A percentile compares a stretch with the other conserved stretches of the same genome.
phyloP scores from a whole-genome alignment of 495 filamentous ascomycete species.

The Penicillium macrosclerotiorum region DNA sequence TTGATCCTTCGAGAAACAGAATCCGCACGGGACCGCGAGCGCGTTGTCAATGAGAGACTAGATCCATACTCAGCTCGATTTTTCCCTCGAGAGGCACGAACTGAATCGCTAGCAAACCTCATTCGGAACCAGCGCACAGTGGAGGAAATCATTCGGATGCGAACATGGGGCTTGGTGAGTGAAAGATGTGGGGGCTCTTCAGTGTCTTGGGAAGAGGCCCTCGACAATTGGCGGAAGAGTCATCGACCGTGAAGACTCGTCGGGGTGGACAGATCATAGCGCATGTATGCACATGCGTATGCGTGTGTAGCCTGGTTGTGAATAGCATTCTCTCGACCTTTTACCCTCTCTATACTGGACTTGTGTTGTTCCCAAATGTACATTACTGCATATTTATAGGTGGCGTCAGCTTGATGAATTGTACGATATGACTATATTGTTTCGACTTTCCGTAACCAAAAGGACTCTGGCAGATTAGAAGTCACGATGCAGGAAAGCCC shows the following conservation, averaged over 20 bases:
- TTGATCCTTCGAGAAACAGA: constrained; percentile 66
- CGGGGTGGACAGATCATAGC: not conserved
- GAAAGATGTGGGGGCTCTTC: constrained; percentile 69
- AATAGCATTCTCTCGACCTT: constrained; percentile 1
- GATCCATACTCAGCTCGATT: constrained; percentile 90
- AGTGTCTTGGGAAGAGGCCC: constrained; percentile 59
- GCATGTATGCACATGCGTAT: not conserved
- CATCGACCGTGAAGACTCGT: constrained; percentile 17
- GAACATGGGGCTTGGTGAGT: constrained; percentile 79
- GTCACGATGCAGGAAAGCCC: no score
- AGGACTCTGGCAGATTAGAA: no score
- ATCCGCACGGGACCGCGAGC: constrained; percentile 65
- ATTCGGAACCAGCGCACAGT: constrained; percentile 83
- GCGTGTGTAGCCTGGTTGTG: constrained; percentile 5
- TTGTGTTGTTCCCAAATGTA: not conserved
- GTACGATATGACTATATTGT: not conserved
- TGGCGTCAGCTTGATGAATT: constrained; percentile 7
- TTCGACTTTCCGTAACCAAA: no score
- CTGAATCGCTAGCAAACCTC: constrained; percentile 73
- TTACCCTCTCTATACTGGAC: not conserved
- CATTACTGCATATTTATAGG: constrained; percentile 14
- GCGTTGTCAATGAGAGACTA: constrained; percentile 80
- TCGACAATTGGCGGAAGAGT: constrained; percentile 58
- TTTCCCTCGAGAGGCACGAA: constrained; percentile 79
- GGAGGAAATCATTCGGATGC: constrained; percentile 78